Conservation (phyloP, 176 grass and related monocot species). For the Aegilops umbellulata region DNA sequence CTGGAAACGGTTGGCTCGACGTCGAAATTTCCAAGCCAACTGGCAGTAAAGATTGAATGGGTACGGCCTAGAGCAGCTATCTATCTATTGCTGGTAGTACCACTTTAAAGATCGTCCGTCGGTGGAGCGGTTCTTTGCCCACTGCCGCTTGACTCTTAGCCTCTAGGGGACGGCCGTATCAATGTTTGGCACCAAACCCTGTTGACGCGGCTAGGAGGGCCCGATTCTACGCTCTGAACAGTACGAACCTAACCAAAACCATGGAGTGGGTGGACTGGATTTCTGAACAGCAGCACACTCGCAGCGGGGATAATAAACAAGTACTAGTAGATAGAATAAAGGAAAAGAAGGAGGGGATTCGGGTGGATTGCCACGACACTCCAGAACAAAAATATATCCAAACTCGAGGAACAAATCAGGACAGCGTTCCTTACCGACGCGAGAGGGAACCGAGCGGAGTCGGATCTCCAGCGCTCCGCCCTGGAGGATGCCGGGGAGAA, state of each 20-base stretch:
- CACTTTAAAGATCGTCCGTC: neutral
- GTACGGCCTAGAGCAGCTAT: neutral
- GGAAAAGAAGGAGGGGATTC: neutral
- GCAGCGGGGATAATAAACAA: neutral
- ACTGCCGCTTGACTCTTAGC: neutral
- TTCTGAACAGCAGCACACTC: neutral
- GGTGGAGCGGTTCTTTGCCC: neutral
- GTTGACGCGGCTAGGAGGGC: neutral
- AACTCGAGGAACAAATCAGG: neutral
- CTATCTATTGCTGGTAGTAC: neutral
- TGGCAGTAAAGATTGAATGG: neutral
- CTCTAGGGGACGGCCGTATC: neutral
- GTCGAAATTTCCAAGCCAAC: neutral
- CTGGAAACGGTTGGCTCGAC: neutral
- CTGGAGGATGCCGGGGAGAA: neutral
- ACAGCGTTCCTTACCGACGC: neutral
- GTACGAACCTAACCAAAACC: neutral
- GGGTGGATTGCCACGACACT: neutral
- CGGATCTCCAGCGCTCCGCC: constrained; percentile 6
- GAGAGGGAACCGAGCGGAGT: neutral
- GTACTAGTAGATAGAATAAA: neutral
- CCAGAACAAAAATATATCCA: neutral
- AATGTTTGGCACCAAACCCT: neutral
- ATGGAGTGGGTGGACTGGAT: neutral
- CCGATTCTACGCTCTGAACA: neutral